phyloP scores from a whole-genome alignment of 768 basidiomycete genomes.

The Amylocystis lapponica region DNA sequence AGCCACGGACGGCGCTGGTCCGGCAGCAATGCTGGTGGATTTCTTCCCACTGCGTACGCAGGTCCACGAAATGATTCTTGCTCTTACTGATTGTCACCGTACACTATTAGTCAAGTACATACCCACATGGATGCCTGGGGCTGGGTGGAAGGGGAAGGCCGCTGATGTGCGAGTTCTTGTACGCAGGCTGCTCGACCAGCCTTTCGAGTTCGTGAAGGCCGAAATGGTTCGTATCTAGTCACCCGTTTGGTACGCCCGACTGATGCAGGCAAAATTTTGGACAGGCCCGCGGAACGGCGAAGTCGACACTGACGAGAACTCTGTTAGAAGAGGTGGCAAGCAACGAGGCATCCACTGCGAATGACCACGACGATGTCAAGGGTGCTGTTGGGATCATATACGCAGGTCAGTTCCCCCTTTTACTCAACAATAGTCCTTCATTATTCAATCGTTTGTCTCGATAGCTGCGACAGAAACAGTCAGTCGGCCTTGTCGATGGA shows the following conservation, averaged over 20 bases:
- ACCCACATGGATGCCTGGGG: conserved; percentile 2
- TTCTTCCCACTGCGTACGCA: conserved; percentile 26
- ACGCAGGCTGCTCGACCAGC: conserved; percentile 7
- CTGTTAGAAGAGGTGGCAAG: conserved; percentile 13
- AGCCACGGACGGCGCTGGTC: conserved; percentile 18
- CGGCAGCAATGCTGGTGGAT: conserved; percentile 27
- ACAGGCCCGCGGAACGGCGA: conserved; percentile 13
- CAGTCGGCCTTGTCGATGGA: not conserved
- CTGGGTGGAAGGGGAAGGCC: not conserved
- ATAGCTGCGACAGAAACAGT: conserved; percentile 21
- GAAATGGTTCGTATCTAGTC: conserved; percentile 1
- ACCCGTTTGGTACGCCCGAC: not conserved
- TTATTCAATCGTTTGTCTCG: not conserved
- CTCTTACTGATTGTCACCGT: no score
- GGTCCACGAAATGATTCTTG: no score
- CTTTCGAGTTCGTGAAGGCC: conserved; percentile 11
- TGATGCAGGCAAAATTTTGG: no score
- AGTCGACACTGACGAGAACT: conserved; percentile 11
- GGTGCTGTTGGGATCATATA: conserved; percentile 17
- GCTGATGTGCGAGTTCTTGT: conserved; percentile 9
- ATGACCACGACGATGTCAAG: conserved; percentile 17
- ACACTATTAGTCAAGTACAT: conserved; percentile 1
- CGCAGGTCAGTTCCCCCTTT: conserved; percentile 12
- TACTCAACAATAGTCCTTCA: not conserved
- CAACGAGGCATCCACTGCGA: conserved; percentile 5